These are phyloP conservation scores for Phyllosticta citrichinensis DNA, from an alignment of 2,329 filamentous ascomycete species.

Conservation along the genomic window DNA sequence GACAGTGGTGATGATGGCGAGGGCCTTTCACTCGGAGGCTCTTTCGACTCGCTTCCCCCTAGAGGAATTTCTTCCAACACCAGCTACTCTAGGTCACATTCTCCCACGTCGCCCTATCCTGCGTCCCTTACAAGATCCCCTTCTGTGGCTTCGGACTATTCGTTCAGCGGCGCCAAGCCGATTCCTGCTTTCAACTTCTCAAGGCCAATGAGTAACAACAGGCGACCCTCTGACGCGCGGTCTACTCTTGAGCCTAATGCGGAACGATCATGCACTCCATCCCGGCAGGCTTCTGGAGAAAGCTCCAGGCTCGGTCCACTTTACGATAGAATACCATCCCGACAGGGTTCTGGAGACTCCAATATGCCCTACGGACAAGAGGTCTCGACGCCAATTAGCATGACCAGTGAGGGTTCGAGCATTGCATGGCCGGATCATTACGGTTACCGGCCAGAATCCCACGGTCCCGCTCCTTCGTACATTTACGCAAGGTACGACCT, in stretches of 20 bases:
- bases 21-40: conserved; percentile 45
- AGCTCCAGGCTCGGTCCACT: conserved; percentile 19
- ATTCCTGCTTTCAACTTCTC: conserved; percentile 89
- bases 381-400: conserved; percentile 59
- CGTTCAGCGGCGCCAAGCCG: conserved; percentile 47
- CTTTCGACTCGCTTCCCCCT: conserved; percentile 54
- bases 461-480: conserved; percentile 57
- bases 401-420: conserved; percentile 59
- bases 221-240: conserved; percentile 15
- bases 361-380: conserved; percentile 57
- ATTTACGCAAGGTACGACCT: conserved; percentile 78
- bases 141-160: conserved; percentile 74
- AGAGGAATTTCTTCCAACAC: conserved; percentile 71
- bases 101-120: conserved; percentile 54
- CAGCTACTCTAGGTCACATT: conserved; percentile 48
- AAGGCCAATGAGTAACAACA: conserved; percentile 65
- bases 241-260: conserved; percentile 33
- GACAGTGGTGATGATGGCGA: conserved; percentile 63
- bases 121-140: conserved; percentile 60
- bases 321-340: conserved; percentile 23
- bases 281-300: conserved; percentile 27
- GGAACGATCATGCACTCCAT: conserved; percentile 19
- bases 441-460: conserved; percentile 34
- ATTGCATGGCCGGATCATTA: conserved; percentile 29
- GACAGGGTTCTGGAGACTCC: conserved; percentile 32